These are phyloP conservation scores for Achaetomium macrosporum DNA, from an alignment of 2,329 filamentous ascomycete genomes.

Conservation along the genomic window DNA sequence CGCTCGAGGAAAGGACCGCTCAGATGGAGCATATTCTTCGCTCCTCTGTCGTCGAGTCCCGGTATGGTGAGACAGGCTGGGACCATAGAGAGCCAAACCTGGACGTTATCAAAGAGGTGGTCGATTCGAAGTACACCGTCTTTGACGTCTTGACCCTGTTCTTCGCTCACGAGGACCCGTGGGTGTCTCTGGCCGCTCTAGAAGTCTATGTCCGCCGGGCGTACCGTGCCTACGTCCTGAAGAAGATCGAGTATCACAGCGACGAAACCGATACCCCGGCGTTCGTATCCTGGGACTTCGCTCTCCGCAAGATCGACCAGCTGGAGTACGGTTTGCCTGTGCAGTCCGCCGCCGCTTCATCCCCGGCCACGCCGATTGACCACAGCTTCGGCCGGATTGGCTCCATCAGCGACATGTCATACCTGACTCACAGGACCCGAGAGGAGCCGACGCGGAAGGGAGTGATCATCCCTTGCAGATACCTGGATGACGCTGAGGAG, in stretches of 20 bases:
- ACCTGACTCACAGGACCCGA: conserved; percentile 66
- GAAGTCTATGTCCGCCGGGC: conserved; percentile 96
- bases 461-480: conserved; percentile 88
- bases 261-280: conserved; percentile 62
- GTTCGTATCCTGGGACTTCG: conserved; percentile 93
- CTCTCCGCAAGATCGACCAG: conserved; percentile 86
- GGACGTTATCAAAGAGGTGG: conserved; percentile 91
- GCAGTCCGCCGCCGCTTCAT: conserved; percentile 74
- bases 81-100: conserved; percentile 90
- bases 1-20: conserved; percentile 84
- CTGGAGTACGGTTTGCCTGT: conserved; percentile 81
- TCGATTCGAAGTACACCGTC: conserved; percentile 97
- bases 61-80: conserved; percentile 94
- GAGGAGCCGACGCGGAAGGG: conserved; percentile 81
- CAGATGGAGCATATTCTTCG: conserved; percentile 99
- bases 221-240: conserved; percentile 91
- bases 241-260: conserved; percentile 81
- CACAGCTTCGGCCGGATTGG: conserved; percentile 72
- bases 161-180: conserved; percentile 89
- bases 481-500: conserved; percentile 91
- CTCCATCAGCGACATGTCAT: conserved; percentile 96
- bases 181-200: conserved; percentile 87
- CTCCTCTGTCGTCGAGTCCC: conserved; percentile 92
- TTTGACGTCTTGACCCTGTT: conserved; percentile 94
- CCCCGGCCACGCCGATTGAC: conserved; percentile 69